Evolutionary conservation across 2,329 filamentous ascomycete species (phyloP).

Genomic region (Trichophaea hybrida): DNA sequence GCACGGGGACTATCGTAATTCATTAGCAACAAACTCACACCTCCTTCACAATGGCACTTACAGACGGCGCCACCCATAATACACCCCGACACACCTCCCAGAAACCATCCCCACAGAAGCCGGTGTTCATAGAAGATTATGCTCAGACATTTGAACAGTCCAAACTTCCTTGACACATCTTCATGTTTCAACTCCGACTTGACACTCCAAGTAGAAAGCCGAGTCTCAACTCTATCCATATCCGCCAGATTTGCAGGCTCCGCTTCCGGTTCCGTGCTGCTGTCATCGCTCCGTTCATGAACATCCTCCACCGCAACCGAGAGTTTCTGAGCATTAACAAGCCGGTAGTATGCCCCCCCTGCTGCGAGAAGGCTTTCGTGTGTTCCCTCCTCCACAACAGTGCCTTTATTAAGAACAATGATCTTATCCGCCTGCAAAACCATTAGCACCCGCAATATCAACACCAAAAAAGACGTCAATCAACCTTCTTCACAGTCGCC

Average conservation of each 20-base stretch:
- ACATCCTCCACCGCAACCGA: constrained; percentile 37
- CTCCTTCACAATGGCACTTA: constrained; percentile 8
- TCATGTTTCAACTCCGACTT: constrained; percentile 19
- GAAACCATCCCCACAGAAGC: constrained; percentile 39
- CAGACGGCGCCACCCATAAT: constrained; percentile 26
- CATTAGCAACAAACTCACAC: constrained; percentile 26
- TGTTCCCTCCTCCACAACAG: constrained; percentile 57
- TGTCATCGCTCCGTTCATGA: constrained; percentile 33
- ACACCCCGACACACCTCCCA: constrained; percentile 36
- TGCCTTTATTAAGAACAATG: constrained; percentile 57
- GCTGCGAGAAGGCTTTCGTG: constrained; percentile 55
- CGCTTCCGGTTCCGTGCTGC: background rate
- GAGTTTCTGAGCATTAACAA: constrained; percentile 50
- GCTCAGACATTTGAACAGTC: constrained; percentile 41
- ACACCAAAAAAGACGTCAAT: too few species aligned
- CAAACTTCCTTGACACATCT: constrained; percentile 22
- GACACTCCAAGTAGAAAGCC: constrained; percentile 12
- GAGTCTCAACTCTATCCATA: constrained; percentile 14
- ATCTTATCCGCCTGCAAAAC: constrained; percentile 52
- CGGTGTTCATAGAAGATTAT: constrained; percentile 44
- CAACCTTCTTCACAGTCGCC: constrained; percentile 52
- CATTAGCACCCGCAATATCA: background rate
- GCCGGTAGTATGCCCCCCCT: constrained; percentile 48
- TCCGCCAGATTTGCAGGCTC: background rate
- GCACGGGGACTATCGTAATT: constrained; percentile 36